Evolutionary conservation across 192 early-diverging fungal species (phyloP).

Genomic region (Spizellomyces punctatus): DNA sequence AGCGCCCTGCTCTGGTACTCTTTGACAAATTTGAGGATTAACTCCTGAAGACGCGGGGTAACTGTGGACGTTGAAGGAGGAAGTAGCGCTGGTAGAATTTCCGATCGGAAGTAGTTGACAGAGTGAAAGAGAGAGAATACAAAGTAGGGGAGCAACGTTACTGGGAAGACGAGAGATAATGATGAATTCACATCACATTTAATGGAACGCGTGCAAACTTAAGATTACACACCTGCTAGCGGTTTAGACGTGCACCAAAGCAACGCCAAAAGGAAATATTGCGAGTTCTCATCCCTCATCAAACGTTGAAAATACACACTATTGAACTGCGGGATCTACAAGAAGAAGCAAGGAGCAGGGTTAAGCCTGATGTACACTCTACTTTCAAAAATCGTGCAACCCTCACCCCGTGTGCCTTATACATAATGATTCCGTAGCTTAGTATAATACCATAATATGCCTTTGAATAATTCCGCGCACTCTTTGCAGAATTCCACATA

Average conservation of each 20-base stretch:
- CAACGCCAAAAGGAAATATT: conserved; percentile 71
- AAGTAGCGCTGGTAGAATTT: conserved; percentile 65
- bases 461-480: conserved; percentile 51
- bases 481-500: conserved; percentile 16
- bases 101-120: conserved; percentile 68
- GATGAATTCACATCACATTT: conserved; percentile 1
- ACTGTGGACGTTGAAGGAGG: conserved; percentile 46
- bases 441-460: conserved; percentile 70
- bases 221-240: conserved; percentile 58
- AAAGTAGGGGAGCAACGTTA: conserved; percentile 74
- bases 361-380: conserved; percentile 12
- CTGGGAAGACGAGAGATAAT: conserved; percentile 39
- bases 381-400: neutral
- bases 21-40: conserved; percentile 49
- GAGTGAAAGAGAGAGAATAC: conserved; percentile 79
- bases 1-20: conserved; percentile 66
- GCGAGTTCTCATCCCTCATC: conserved; percentile 74
- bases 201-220: neutral
- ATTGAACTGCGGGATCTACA: conserved; percentile 62
- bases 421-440: conserved; percentile 76
- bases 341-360: conserved; percentile 12
- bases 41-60: conserved; percentile 54
- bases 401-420: conserved; percentile 77
- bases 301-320: conserved; percentile 61
- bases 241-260: conserved; percentile 74